phyloP scores from a whole-genome alignment of 176 grass and related monocot species.

The Paspalum notatum region DNA sequence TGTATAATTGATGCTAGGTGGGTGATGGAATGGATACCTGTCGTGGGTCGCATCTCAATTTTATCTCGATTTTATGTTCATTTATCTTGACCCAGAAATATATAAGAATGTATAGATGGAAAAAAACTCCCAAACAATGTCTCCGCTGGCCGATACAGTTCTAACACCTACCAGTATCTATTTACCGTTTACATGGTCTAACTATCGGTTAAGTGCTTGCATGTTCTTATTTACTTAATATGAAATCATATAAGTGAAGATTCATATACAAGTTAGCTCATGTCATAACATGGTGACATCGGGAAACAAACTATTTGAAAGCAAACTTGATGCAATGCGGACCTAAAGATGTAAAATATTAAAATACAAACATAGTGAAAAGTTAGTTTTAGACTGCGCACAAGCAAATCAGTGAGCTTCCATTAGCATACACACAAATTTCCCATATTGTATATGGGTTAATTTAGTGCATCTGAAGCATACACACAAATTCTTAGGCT shows the following conservation, averaged over 20 bases:
- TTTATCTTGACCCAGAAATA: background rate
- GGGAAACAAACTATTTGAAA: background rate
- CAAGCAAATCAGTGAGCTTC: background rate
- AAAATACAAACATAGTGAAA: background rate
- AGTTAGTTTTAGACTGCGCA: background rate
- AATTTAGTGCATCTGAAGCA: background rate
- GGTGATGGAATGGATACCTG: background rate
- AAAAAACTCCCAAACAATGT: background rate
- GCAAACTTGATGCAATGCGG: background rate
- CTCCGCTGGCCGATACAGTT: background rate
- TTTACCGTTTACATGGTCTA: background rate
- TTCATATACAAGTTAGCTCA: conserved; percentile 1
- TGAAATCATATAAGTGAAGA: background rate
- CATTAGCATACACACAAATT: background rate
- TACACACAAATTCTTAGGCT: too few species aligned
- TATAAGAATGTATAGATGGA: background rate
- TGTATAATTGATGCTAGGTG: background rate
- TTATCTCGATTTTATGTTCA: background rate
- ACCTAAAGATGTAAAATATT: background rate
- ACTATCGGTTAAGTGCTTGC: background rate
- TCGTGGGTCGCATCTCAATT: background rate
- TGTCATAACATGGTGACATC: background rate
- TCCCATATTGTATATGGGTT: background rate
- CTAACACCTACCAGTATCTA: background rate
- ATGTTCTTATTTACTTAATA: background rate